Conservation (phyloP, 768 basidiomycete species). For the Lyophyllum decastes region DNA sequence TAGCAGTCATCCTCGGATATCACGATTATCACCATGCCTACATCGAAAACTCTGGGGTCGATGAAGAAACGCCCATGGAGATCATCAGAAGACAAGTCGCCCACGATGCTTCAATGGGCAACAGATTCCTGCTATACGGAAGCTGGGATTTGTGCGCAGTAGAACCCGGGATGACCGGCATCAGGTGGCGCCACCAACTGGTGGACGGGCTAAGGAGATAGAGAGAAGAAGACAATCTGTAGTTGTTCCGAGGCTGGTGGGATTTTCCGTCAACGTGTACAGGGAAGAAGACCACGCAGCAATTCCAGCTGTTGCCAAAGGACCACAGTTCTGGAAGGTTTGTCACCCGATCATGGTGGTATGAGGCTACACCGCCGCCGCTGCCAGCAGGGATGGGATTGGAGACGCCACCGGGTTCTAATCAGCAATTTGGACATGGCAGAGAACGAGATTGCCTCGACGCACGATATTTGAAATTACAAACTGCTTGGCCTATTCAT, state of each 20-base stretch:
- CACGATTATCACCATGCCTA: conserved; percentile 12
- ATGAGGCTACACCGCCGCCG: background rate
- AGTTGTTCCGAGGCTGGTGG: background rate
- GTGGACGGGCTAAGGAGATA: background rate
- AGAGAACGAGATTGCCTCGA: background rate
- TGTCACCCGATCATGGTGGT: conserved; percentile 4
- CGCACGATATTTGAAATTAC: background rate
- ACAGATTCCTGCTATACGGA: background rate
- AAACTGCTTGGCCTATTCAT: background rate
- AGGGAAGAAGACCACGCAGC: conserved; percentile 1
- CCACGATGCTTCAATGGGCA: background rate
- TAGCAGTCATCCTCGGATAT: conserved; percentile 1
- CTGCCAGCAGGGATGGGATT: background rate
- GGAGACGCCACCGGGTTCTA: background rate
- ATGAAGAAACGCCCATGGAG: conserved; percentile 3
- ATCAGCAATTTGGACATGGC: background rate
- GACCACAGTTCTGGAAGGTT: background rate
- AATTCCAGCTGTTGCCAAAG: background rate
- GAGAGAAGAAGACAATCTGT: background rate
- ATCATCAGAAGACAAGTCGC: background rate
- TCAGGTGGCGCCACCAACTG: conserved; percentile 8
- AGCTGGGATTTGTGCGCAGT: conserved; percentile 1
- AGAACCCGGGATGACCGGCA: background rate
- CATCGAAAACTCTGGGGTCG: background rate
- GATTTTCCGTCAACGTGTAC: conserved; percentile 6